Evolutionary conservation across 2,329 filamentous ascomycete genomes (phyloP).

Genomic region (Mariannaea sp.): DNA sequence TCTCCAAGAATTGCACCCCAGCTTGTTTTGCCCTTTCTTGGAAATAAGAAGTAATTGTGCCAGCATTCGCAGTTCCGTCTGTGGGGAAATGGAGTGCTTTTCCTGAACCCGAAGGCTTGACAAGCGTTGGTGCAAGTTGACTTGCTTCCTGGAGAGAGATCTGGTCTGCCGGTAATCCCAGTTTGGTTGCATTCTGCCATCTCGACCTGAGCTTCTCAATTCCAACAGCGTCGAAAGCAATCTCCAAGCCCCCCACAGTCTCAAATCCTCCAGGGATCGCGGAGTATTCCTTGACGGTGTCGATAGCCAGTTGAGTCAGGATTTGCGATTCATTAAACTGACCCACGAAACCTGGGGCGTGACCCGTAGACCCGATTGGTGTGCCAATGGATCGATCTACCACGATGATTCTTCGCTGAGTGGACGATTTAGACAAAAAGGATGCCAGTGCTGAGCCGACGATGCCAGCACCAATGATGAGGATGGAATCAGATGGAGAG

Average conservation of each 20-base stretch:
- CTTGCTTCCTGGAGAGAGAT: constrained; percentile 22
- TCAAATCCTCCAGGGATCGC: constrained; percentile 32
- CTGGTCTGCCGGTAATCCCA: constrained; percentile 19
- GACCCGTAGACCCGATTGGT: constrained; percentile 28
- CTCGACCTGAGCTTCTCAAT: constrained; percentile 16
- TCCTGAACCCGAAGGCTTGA: constrained; percentile 14
- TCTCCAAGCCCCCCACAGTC: constrained; percentile 26
- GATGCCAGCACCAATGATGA: constrained; percentile 29
- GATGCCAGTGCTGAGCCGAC: constrained; percentile 25
- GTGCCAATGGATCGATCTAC: constrained; percentile 25
- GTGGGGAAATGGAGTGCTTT: constrained; percentile 22
- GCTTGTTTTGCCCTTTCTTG: constrained; percentile 19
- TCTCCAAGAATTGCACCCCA: constrained; percentile 18
- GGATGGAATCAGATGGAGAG: constrained; percentile 20
- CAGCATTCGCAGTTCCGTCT: constrained; percentile 31
- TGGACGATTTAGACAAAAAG: constrained; percentile 16
- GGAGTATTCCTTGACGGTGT: constrained; percentile 28
- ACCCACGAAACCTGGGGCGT: constrained; percentile 30
- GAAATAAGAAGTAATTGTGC: constrained; percentile 24
- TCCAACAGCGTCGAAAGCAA: constrained; percentile 22
- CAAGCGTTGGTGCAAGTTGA: constrained; percentile 24
- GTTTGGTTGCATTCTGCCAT: constrained; percentile 4
- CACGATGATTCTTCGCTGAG: constrained; percentile 20
- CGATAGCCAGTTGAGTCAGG: constrained; percentile 30
- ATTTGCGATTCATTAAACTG: constrained; percentile 34